Conservation (phyloP, 768 basidiomycete genomes). For the Macrolepiota fuliginosa region DNA sequence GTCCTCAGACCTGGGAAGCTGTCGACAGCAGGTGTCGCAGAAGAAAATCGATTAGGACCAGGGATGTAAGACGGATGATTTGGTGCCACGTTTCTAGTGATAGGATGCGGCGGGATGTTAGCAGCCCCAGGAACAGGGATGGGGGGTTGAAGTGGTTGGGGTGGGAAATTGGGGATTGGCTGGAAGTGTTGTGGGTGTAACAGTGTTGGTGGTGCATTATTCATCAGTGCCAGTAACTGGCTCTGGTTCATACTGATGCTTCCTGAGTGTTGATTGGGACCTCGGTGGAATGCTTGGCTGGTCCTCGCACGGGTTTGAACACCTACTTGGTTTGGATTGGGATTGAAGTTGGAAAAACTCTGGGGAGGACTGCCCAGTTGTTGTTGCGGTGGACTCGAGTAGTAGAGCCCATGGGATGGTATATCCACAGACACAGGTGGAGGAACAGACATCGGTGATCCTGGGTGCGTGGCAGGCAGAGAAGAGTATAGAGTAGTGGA, state of each 20-base stretch:
- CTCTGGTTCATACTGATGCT: constrained; percentile 52
- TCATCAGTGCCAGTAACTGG: constrained; percentile 45
- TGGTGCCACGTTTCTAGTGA: neutral
- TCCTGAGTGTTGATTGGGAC: constrained; percentile 28
- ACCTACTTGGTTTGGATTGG: neutral
- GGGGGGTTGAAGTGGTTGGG: neutral
- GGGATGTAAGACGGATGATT: neutral
- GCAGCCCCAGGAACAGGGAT: neutral
- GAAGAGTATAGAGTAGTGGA: constrained; percentile 12
- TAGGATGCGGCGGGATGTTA: neutral
- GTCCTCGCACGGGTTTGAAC: constrained; percentile 47
- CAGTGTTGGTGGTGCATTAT: constrained; percentile 26
- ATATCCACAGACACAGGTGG: constrained; percentile 24
- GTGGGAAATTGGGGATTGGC: neutral
- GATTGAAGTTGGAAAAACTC: neutral
- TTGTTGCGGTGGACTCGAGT: constrained; percentile 20
- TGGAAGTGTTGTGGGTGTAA: constrained; percentile 11
- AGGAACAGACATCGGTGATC: constrained; percentile 20
- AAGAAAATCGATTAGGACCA: constrained; percentile 2
- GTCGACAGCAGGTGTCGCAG: constrained; percentile 8
- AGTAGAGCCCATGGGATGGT: constrained; percentile 29
- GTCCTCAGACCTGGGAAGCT: constrained; percentile 2
- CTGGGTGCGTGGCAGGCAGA: neutral
- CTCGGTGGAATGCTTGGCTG: constrained; percentile 41
- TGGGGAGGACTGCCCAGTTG: constrained; percentile 9